Evolutionary conservation across 768 basidiomycete species (phyloP), one percentile per base, ranked within the genome.

Genomic region (Macrocybe gigantea): DNA sequence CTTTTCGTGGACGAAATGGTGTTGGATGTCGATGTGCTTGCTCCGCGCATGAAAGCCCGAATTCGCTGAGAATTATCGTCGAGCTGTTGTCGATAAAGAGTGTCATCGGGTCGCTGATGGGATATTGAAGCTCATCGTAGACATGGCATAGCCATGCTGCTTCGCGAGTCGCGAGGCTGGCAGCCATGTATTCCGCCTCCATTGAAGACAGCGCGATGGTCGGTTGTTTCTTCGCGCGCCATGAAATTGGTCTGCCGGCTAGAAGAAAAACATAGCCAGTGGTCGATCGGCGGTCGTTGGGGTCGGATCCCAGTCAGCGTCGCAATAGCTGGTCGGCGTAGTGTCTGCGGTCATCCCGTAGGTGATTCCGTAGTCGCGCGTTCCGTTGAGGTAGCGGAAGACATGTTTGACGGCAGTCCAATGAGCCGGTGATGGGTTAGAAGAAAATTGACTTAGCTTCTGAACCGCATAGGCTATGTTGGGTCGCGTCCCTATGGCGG

Each of bases 161-260:
- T 44, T 68, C 55, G 29, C 53, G 40, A 11, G 49, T 45, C 2
- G 68, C 59, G 29, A 70, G 57, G 12, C 59, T 54, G 0, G 61
- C 55, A 5, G 73, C 70, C 38, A 74, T 68, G 53, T 77, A 75
- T 54, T 78, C 73, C 1, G 74, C 68, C 54, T 76, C 70, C 8
- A 56, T 52, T 1, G 63, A 56, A 3, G 65, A 69, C 6, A 57
- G 41, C 0, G 64, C 57, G n/a, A 67, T 54, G 0, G 57, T 64
- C n/a, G 55, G 48, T 44, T 74, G 72, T 40, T 64, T 64, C 43
- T 60, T 63, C 10, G 63, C 60, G 13, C 49, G 60, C 66, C 68
- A 71, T 0, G 62, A n/a, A n/a, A n/a, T n/a, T n/a, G n/a, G n/a
- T n/a, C n/a, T n/a, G n/a, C n/a, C n/a, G n/a, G n/a, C n/a, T n/a